phyloP scores from a whole-genome alignment of 2,329 filamentous ascomycete genomes.

The Ophiostoma piceae region DNA sequence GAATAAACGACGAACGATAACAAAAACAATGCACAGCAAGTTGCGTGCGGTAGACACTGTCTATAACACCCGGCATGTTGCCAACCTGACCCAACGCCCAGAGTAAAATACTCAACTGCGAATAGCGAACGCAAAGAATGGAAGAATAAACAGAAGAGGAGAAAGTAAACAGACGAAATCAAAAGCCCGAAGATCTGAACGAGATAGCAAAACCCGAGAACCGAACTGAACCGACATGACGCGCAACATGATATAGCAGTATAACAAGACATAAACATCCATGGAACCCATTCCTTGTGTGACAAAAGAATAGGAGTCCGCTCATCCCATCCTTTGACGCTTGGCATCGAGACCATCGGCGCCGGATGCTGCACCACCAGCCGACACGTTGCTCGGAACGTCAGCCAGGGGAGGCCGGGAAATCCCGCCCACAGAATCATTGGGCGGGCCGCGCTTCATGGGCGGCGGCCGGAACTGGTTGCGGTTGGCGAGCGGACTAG shows the following conservation, averaged over 20 bases:
- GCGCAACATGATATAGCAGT: not conserved
- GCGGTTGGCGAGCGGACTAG: conserved; percentile 55
- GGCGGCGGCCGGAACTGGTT: conserved; percentile 55
- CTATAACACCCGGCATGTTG: not conserved
- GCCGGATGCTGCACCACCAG: conserved; percentile 25
- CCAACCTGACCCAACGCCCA: not conserved
- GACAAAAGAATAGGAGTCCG: not conserved
- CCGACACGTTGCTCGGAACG: conserved; percentile 42
- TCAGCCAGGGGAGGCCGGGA: conserved; percentile 46
- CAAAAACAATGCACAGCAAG: not conserved
- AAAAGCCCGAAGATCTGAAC: not conserved
- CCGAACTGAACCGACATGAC: not conserved
- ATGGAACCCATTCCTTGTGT: not conserved
- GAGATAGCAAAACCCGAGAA: not conserved
- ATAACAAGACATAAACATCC: not conserved
- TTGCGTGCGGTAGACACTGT: not conserved
- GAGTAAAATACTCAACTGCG: not conserved
- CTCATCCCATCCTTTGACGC: conserved; percentile 41
- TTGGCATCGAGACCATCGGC: conserved; percentile 44
- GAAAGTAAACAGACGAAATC: not conserved
- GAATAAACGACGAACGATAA: not conserved
- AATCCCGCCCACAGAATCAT: conserved; percentile 22
- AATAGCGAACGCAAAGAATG: not conserved
- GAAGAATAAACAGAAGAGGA: not conserved
- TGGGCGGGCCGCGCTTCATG: conserved; percentile 47